Evolutionary conservation across 2,329 filamentous ascomycete genomes (phyloP).

Genomic region (Sclerotinia nivalis): DNA sequence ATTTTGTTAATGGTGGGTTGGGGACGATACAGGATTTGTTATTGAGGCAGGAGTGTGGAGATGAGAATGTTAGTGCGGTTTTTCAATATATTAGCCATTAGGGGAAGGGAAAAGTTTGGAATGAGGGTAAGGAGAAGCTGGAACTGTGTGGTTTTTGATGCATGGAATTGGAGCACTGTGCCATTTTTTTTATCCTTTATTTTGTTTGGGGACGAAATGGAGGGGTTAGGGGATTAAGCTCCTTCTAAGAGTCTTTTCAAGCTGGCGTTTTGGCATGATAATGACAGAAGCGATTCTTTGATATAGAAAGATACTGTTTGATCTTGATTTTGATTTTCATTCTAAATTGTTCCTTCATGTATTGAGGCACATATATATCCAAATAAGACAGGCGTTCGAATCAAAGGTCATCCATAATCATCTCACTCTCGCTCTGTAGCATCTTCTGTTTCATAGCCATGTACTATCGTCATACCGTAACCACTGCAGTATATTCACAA

Average conservation of each 20-base stretch:
- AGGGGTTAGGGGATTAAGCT: neutral
- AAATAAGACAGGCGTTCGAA: too few species aligned
- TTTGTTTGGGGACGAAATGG: neutral
- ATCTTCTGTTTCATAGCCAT: too few species aligned
- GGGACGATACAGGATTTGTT: slow-evolving; percentile 86
- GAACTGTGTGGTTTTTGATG: neutral
- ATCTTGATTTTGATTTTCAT: slow-evolving; percentile 8
- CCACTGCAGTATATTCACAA: too few species aligned
- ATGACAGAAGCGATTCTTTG: neutral
- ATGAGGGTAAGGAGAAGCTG: neutral
- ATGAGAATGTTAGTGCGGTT: slow-evolving; percentile 84
- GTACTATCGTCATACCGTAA: too few species aligned
- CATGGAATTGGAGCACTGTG: neutral
- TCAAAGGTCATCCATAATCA: too few species aligned
- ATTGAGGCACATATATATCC: neutral
- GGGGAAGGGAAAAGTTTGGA: neutral
- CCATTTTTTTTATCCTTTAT: neutral
- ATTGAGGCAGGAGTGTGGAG: slow-evolving; percentile 78
- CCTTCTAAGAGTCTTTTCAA: neutral
- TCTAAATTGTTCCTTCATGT: neutral
- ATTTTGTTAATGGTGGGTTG: slow-evolving; percentile 82
- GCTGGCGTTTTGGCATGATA: slow-evolving; percentile 6
- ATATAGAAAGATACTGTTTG: neutral
- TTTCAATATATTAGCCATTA: slow-evolving; percentile 98
- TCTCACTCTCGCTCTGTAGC: too few species aligned